These are phyloP conservation scores for Suillus subluteus DNA, from an alignment of 768 basidiomycete species.

Conservation along the genomic window DNA sequence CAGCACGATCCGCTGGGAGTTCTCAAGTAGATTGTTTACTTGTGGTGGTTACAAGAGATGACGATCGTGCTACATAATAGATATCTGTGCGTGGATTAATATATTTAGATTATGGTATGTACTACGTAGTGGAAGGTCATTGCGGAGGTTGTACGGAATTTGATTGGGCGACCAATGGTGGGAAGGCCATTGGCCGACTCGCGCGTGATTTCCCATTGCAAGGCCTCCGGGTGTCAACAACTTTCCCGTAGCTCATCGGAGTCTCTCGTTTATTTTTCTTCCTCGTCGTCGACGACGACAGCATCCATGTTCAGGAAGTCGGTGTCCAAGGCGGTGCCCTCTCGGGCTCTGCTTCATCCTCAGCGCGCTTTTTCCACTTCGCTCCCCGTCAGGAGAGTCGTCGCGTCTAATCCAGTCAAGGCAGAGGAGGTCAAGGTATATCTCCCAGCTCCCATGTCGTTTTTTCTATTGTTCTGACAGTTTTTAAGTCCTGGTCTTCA, in stretches of 20 bases:
- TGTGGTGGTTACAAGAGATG: neutral
- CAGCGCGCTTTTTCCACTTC: constrained; percentile 71
- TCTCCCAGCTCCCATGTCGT: constrained; percentile 19
- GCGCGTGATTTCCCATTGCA: constrained; percentile 10
- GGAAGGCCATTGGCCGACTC: constrained; percentile 9
- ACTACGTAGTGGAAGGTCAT: neutral
- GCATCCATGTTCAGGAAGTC: constrained; percentile 67
- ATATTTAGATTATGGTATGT: neutral
- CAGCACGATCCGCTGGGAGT: constrained; percentile 37
- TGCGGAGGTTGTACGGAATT: constrained; percentile 15
- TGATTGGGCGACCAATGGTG: constrained; percentile 11
- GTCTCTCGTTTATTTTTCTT: neutral
- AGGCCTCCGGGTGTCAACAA: constrained; percentile 17
- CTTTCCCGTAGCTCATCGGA: constrained; percentile 23
- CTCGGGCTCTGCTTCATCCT: constrained; percentile 50
- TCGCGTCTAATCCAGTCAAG: constrained; percentile 73
- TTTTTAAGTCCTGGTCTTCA: constrained; percentile 67
- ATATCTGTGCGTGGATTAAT: constrained; percentile 8
- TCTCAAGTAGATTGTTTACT: constrained; percentile 22
- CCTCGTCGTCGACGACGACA: constrained; percentile 25
- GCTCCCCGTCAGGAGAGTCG: constrained; percentile 58
- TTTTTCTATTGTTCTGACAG: constrained; percentile 14
- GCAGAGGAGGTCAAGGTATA: constrained; percentile 81
- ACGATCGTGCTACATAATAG: neutral
- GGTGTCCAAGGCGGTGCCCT: constrained; percentile 40